Conservation (phyloP, 2,329 filamentous ascomycete species). For the Tolypocladium album region DNA sequence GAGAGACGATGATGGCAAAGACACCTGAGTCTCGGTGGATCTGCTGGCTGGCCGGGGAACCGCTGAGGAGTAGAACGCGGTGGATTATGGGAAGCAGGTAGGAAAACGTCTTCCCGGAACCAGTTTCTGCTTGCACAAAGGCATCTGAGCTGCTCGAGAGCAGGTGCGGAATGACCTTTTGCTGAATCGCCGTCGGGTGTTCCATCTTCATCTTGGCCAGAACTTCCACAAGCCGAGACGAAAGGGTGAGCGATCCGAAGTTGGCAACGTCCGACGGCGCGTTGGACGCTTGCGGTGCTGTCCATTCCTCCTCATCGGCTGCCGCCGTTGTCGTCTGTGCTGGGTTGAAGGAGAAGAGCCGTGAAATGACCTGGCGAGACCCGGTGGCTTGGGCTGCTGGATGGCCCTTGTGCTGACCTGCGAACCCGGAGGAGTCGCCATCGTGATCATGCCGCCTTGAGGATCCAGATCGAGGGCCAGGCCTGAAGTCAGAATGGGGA, state of each 20-base stretch:
- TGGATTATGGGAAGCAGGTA: constrained; percentile 91
- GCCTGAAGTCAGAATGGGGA: not conserved
- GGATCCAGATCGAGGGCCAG: not conserved
- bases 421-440: constrained; percentile 6
- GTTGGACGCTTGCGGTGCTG: constrained; percentile 67
- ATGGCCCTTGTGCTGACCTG: constrained; percentile 10
- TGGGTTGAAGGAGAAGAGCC: constrained; percentile 87
- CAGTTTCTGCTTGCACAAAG: constrained; percentile 94
- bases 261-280: constrained; percentile 78
- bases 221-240: constrained; percentile 68
- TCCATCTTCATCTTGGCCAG: constrained; percentile 81
- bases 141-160: constrained; percentile 76
- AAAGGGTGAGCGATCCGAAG: constrained; percentile 79
- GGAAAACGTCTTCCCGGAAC: constrained; percentile 94
- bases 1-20: constrained; percentile 88
- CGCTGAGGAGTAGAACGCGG: constrained; percentile 67
- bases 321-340: constrained; percentile 52
- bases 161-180: constrained; percentile 73
- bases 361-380: constrained; percentile 63
- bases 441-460: not conserved
- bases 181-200: constrained; percentile 89
- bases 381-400: constrained; percentile 12
- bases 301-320: constrained; percentile 37
- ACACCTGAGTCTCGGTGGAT: constrained; percentile 79
- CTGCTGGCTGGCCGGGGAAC: constrained; percentile 37